Evolutionary conservation across 345 rosid species (phyloP), one percentile per base, ranked within the genome.

Genomic region (Heritiera fomes): DNA sequence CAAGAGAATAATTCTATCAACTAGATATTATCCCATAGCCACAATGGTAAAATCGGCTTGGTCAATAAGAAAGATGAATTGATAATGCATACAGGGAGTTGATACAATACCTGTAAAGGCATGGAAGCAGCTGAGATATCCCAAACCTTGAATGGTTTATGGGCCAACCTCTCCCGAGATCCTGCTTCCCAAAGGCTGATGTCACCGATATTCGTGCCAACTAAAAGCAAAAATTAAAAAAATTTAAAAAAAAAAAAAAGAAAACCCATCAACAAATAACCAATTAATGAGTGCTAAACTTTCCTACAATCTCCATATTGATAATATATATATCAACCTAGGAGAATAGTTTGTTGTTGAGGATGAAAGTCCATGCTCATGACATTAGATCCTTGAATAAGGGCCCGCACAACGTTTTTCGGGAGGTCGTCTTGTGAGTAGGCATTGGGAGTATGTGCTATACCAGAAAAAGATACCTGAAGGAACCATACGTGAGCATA

Each of bases 281-380:
- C 38, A 80, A 77, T 49, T 32, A 43, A 23, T 41, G 28, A 18
- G 17, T 18, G 18, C 18, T n/a, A 20, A n/a, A 6, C 1, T 55
- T 71, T 49, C 14, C 34, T 50, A 28, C 6, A 18, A 23, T 7
- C 15, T 32, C 52, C 18, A 13, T 47, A 18, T 53, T 15, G 58
- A 15, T 53, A 53, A 17, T 47, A 58, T 14, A 76, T 38, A 45
- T 59, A 80, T 79, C 75, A 80, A 93, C 98, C 97, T 84, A 92
- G 85, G 77, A 93, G 95, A 79, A 84, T 59, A 73, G 89, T 86
- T 52, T 87, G 93, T 23, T 81, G 83, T 78, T 83, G 75, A 34
- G 97, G 97, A 86, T 92, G 97, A 79, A 93, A 93, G 79, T 89
- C 98, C 88, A 93, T 86, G 97, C 90, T 88, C 73, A 77, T 85